Percentiles rank a stretch among this genome's conserved stretches.
These are phyloP conservation scores for Holtermanniella nyarrowii DNA, from an alignment of 768 basidiomycete species.

Conservation along the genomic window DNA sequence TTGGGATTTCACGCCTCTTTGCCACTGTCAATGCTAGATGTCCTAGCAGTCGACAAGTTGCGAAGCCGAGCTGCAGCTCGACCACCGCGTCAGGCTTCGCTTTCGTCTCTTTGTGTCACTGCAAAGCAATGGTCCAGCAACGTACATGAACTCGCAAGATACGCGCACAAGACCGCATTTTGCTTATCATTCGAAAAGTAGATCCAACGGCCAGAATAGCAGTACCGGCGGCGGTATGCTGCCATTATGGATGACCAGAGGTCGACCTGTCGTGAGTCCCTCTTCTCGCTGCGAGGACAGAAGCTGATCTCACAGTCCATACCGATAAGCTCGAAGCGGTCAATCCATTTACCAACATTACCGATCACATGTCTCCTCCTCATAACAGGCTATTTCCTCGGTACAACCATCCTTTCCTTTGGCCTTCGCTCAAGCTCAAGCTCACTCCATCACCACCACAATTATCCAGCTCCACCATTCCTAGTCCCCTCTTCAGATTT, in stretches of 20 bases:
- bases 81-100: too few relatives aligned
- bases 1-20: too few relatives aligned
- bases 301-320: constrained; percentile 1
- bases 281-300: background rate
- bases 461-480: constrained; percentile 14
- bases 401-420: background rate
- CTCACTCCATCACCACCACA: background rate
- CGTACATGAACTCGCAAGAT: too few relatives aligned
- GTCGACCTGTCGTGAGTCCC: background rate
- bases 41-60: too few relatives aligned
- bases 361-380: background rate
- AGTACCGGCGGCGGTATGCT: background rate
- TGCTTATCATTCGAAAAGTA: too few relatives aligned
- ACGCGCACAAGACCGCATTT: too few relatives aligned
- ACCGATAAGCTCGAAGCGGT: constrained; percentile 1
- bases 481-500: constrained; percentile 14
- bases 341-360: background rate
- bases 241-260: background rate
- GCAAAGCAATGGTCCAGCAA: too few relatives aligned
- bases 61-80: too few relatives aligned
- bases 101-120: too few relatives aligned
- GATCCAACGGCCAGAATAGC: too few relatives aligned
- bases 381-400: background rate
- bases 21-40: too few relatives aligned
- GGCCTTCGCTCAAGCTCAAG: background rate